Percentiles rank a stretch among this genome's conserved stretches.
Conservation (phyloP, 805 yeast genomes). For the Teunomyces cretensis region DNA sequence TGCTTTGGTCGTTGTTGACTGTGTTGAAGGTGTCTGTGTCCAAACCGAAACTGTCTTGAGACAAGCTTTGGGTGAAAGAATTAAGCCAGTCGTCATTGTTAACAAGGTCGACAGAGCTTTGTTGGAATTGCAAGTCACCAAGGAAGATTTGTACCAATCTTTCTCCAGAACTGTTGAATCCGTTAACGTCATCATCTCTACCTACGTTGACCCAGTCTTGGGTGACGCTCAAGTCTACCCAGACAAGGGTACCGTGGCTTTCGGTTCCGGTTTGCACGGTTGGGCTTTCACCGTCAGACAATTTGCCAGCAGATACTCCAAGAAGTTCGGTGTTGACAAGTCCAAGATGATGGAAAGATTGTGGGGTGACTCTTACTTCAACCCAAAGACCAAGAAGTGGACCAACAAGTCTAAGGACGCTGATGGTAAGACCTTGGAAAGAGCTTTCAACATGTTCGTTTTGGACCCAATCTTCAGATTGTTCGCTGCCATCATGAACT, state of each 20-base stretch:
- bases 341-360: constrained; percentile 97
- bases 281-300: constrained; percentile 99
- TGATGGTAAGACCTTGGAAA: constrained; percentile 91
- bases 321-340: constrained; percentile 99
- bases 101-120: constrained; percentile 99
- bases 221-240: constrained; percentile 99
- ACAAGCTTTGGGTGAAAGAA: constrained; percentile 99
- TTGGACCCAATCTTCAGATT: constrained; percentile 99
- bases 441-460: constrained; percentile 99
- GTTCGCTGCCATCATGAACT: constrained; percentile 96
- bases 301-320: constrained; percentile 96
- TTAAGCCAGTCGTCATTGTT: constrained; percentile 96
- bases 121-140: constrained; percentile 96
- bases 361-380: constrained; percentile 99
- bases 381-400: constrained; percentile 99
- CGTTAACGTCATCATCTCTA: constrained; percentile 96
- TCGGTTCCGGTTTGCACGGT: constrained; percentile 99
- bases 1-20: constrained; percentile 98
- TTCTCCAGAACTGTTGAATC: constrained; percentile 99
- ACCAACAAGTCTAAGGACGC: constrained; percentile 94
- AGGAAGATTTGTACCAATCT: constrained; percentile 98
- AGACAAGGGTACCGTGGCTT: constrained; percentile 97
- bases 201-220: constrained; percentile 83
- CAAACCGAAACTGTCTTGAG: constrained; percentile 99
- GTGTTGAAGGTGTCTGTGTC: constrained; percentile 99